These are phyloP conservation scores for Leishmania amazonensis DNA, from an alignment of 208 protist species.

Conservation along the genomic window DNA sequence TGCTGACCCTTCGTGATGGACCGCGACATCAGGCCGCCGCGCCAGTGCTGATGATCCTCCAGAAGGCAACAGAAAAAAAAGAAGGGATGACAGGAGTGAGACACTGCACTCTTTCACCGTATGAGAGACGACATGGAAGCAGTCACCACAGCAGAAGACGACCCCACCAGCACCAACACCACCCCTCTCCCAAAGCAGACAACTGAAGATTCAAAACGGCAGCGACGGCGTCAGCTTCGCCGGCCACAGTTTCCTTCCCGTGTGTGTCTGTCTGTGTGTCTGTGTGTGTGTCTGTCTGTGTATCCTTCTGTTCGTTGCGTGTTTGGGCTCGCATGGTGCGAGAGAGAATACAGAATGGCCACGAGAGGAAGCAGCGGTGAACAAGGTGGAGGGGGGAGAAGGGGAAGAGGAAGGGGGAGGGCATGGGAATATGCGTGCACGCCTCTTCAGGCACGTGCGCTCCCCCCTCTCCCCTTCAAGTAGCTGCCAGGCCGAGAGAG, in stretches of 20 bases:
- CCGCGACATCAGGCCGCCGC: conserved; percentile 17
- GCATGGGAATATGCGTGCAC: too few relatives aligned
- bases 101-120: not conserved
- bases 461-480: not conserved
- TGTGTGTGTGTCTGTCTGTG: not conserved
- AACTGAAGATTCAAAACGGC: not conserved
- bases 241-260: not conserved
- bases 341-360: not conserved
- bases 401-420: too few relatives aligned
- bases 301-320: not conserved
- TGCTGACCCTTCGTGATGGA: conserved; percentile 33
- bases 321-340: not conserved
- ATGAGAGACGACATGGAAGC: not conserved
- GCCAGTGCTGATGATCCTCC: conserved; percentile 3
- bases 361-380: not conserved
- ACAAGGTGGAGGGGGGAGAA: not conserved
- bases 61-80: not conserved
- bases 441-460: too few relatives aligned
- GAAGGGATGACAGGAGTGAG: not conserved
- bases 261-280: not conserved
- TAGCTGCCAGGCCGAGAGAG: not conserved
- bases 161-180: too few relatives aligned
- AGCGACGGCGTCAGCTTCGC: not conserved
- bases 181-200: too few relatives aligned
- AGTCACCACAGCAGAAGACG: not conserved